These are phyloP conservation scores for Haematococcus sp. DNA, from an alignment of 139 green algal species.

Conservation along the genomic window DNA sequence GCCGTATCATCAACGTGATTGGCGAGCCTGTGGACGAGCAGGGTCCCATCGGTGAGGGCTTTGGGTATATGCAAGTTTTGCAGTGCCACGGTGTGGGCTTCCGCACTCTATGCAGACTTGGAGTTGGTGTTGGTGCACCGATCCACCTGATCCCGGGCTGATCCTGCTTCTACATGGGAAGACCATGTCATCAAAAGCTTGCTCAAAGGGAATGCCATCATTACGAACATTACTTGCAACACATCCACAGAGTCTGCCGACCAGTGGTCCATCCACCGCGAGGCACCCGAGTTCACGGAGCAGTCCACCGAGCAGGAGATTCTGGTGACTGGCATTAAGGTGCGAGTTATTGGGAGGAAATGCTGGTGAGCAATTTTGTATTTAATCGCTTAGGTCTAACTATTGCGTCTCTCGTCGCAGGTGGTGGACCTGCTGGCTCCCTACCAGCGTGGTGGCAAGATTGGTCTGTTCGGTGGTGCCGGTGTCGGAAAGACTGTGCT, in stretches of 20 bases:
- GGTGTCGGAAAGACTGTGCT: constrained; percentile 99
- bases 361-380: not conserved
- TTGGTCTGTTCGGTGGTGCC: constrained; percentile 97
- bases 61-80: not conserved
- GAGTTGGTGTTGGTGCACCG: not conserved
- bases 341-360: constrained; percentile 26
- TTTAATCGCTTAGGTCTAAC: not conserved
- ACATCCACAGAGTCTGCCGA: constrained; percentile 69
- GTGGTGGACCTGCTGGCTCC: constrained; percentile 98
- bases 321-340: constrained; percentile 99
- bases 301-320: constrained; percentile 97
- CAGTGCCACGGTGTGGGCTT: no score
- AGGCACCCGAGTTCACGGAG: constrained; percentile 93
- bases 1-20: constrained; percentile 99
- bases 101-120: no score
- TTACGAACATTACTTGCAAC: no score
- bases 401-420: constrained; percentile 36
- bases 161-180: not conserved
- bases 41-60: constrained; percentile 83
- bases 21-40: constrained; percentile 98
- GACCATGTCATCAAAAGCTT: no score
- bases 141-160: not conserved
- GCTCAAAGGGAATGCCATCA: no score
- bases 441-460: constrained; percentile 99
- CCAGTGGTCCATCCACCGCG: constrained; percentile 91